Conservation (phyloP, 495 filamentous ascomycete species). For the Xeromyces bisporus region DNA sequence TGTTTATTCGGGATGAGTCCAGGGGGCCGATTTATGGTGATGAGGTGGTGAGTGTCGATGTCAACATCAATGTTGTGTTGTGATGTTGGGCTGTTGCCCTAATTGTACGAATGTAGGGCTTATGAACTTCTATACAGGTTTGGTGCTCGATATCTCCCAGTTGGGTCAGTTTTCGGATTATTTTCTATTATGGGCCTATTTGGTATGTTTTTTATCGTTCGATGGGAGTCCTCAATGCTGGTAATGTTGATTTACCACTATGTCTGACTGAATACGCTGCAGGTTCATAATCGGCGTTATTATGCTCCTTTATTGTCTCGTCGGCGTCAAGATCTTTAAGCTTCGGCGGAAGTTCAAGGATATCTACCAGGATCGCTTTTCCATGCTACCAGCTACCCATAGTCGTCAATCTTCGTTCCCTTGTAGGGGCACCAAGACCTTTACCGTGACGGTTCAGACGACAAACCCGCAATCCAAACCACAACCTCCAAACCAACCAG, state of each 20-base stretch:
- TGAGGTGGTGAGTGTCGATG: slow-evolving; percentile 16
- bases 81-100: too few species aligned
- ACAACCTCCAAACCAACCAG: too few species aligned
- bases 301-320: slow-evolving; percentile 22
- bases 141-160: slow-evolving; percentile 30
- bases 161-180: slow-evolving; percentile 27
- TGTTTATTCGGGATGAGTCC: slow-evolving; percentile 20
- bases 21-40: slow-evolving; percentile 29
- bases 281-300: slow-evolving; percentile 23
- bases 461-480: slow-evolving; percentile 1
- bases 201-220: slow-evolving; percentile 21
- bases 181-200: slow-evolving; percentile 28
- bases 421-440: slow-evolving; percentile 4
- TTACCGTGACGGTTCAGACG: slow-evolving; percentile 5
- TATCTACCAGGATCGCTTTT: slow-evolving; percentile 17
- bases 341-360: slow-evolving; percentile 20
- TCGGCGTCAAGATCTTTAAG: slow-evolving; percentile 25
- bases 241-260: too few species aligned
- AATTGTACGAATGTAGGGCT: neutral
- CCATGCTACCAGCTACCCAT: slow-evolving; percentile 6
- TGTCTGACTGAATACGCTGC: too few species aligned
- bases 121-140: slow-evolving; percentile 8
- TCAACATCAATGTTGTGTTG: neutral
- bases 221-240: neutral
- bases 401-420: too few species aligned